Base-by-base conservation (phyloP, 805 yeast species). In the Wickerhamiella hasegawae region DNA sequence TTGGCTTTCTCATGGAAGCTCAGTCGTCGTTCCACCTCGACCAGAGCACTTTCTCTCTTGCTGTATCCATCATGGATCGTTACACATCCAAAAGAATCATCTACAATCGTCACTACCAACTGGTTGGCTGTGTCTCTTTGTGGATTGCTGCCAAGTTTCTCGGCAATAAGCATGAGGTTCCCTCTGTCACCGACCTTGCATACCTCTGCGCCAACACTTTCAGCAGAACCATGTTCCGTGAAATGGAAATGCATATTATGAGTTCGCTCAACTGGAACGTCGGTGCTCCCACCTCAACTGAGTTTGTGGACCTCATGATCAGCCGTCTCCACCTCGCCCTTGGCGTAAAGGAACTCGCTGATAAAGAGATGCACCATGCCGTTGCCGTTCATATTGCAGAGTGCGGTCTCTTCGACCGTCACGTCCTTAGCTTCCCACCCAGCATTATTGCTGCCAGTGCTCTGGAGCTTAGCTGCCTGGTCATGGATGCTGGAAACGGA, bases 61-160 rank as follows among this genome's bases (percentile, higher is more conserved):
- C 71, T 62, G 73, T 76, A 27, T 74, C 76, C 46, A 65, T 85
- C 35, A 79, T 87, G 41, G 98, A 87, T 55, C 70, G 96, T 41
- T 87, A 87, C 59, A 80, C 94, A 53, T 78, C 94, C 35, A 78
- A 76, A 47, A 66, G 97, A 46, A 73, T 84, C 5, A 90, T 85
- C 1, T 67, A 79, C 43, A 71, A 76, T 45, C 85, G 80, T 39
- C 97, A 85, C 57, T 75, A 82, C 41, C 95, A 85, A 56, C 65
- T 87, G 36, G 87, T 87, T 9, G 83, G 92, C 22, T 79, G 93
- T 41, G 82, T 94, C 4, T 82, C 94, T 41, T 60, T 87, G 24
- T 87, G 97, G 96, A 68, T 87, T 22, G 82, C 94, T 2, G 76
- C 94, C 18, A 87, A 87, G 54, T 66, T 75, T n/a, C 70, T 69